Evolutionary conservation across 1,139 yeast species (phyloP), one percentile per base, ranked within the genome.

Genomic region (Suhomyces wounanorum): DNA sequence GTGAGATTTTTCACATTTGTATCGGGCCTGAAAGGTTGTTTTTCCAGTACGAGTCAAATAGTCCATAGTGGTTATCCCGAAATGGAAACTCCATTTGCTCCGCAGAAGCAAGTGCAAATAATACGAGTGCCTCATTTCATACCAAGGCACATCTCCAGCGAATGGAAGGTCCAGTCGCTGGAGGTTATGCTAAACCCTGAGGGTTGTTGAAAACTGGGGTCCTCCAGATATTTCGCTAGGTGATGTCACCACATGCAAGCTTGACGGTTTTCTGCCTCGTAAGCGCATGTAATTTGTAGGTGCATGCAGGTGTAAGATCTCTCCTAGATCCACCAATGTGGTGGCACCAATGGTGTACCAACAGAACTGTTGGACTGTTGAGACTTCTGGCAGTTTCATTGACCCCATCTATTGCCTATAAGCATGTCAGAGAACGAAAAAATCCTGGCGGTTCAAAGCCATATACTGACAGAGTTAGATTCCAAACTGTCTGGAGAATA

Each of bases 231-330:
- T 21, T 21, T 21, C 23, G 6, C 23, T 21, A 21, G 23, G 23
- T 21, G 23, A 21, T 21, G 23, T 21, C 23, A 21, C 23, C 23
- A 21, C 23, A 38, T n/a, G 41, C 41, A 38, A 5, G 17, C 30
- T 11, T 5, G 41, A 38, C 30, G 18, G n/a, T n/a, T 21, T 18
- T 23, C 26, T 38, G 41, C 26, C 41, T 23, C 26, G 17, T 38
- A 38, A 38, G 41, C 41, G 41, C 41, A 38, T 38, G 18, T 11
- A 23, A 28, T 36, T 21, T 21, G 28, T 44, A 44, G 14, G 43
- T 25, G 47, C 47, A 44, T 44, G 40, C 18, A 43, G 41, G 41
- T 26, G 8, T n/a, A 13, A 38, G 41, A 38, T 38, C 41, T 26
- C 26, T 26, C 4, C 28, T 26, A 28, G 36, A 28, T 33, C 17